phyloP scores from a whole-genome alignment of 1,284 basidiomycete genomes.

The Pseudozyma sp. region DNA sequence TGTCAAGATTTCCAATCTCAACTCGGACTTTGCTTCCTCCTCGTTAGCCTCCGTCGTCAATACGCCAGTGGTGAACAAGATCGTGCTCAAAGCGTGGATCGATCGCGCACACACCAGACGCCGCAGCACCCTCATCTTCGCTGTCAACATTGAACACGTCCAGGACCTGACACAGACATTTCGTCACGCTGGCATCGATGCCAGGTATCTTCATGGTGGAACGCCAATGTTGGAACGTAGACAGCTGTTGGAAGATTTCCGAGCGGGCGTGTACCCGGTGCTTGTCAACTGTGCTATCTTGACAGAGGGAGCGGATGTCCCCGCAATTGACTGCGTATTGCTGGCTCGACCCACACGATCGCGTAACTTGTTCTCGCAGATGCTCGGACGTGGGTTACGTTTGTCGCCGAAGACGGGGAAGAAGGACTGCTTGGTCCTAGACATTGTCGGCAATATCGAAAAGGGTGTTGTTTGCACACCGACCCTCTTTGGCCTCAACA shows the following conservation, averaged over 20 bases:
- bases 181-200: conserved; percentile 82
- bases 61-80: conserved; percentile 54
- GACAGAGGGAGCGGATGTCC: conserved; percentile 67
- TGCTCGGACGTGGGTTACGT: conserved; percentile 95
- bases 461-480: conserved; percentile 84
- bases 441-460: conserved; percentile 84
- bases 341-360: conserved; percentile 82
- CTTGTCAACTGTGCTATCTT: conserved; percentile 92
- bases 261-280: conserved; percentile 81
- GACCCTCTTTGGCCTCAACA: conserved; percentile 86
- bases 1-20: conserved; percentile 39
- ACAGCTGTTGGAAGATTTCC: conserved; percentile 78
- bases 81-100: conserved; percentile 65
- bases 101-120: conserved; percentile 70
- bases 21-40: conserved; percentile 53
- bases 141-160: conserved; percentile 88
- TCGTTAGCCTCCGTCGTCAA: conserved; percentile 63
- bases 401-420: conserved; percentile 85
- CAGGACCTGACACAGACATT: conserved; percentile 80
- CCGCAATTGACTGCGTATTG: conserved; percentile 84
- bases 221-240: conserved; percentile 79
- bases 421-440: conserved; percentile 86
- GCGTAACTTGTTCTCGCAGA: conserved; percentile 89
- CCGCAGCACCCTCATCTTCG: conserved; percentile 89
- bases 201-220: conserved; percentile 79